Conservation (phyloP, 805 yeast species). For the Ogataea henricii region DNA sequence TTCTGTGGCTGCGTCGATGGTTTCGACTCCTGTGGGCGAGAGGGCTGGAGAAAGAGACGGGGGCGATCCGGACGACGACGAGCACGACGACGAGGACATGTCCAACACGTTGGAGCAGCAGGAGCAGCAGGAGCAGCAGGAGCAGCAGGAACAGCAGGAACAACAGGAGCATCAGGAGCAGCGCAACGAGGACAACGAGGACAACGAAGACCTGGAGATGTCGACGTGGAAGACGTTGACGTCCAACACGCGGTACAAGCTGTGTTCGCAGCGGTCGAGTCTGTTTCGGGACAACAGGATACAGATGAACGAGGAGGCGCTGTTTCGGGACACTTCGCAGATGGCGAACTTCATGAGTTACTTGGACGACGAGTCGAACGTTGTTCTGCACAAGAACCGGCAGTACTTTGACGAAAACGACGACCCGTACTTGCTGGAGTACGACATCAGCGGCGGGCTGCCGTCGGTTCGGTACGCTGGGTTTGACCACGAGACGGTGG, state of each 20-base stretch:
- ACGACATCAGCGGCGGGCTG: constrained; percentile 78
- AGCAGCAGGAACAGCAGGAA: background rate
- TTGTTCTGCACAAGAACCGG: constrained; percentile 38
- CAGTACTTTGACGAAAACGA: constrained; percentile 52
- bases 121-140: too few species aligned
- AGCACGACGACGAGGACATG: constrained; percentile 47
- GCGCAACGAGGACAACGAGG: constrained; percentile 44
- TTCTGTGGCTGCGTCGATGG: background rate
- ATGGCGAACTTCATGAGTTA: constrained; percentile 64
- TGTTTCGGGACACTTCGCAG: constrained; percentile 61
- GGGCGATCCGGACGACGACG: constrained; percentile 27
- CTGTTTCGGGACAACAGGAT: constrained; percentile 62
- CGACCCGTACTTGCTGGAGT: constrained; percentile 73
- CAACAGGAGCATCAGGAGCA: constrained; percentile 15
- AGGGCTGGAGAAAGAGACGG: constrained; percentile 13
- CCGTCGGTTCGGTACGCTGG: constrained; percentile 67
- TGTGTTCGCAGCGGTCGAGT: constrained; percentile 66
- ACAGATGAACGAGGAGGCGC: constrained; percentile 69
- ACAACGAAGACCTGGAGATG: constrained; percentile 73
- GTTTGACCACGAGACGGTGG: constrained; percentile 44
- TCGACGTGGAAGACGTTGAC: constrained; percentile 85
- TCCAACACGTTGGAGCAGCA: constrained; percentile 44
- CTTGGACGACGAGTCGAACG: constrained; percentile 37
- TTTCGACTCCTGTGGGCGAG: background rate
- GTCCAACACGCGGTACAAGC: constrained; percentile 74